Base-by-base conservation (phyloP, 139 green algal species). In the Auxenochlorella pyrenoidosa region DNA sequence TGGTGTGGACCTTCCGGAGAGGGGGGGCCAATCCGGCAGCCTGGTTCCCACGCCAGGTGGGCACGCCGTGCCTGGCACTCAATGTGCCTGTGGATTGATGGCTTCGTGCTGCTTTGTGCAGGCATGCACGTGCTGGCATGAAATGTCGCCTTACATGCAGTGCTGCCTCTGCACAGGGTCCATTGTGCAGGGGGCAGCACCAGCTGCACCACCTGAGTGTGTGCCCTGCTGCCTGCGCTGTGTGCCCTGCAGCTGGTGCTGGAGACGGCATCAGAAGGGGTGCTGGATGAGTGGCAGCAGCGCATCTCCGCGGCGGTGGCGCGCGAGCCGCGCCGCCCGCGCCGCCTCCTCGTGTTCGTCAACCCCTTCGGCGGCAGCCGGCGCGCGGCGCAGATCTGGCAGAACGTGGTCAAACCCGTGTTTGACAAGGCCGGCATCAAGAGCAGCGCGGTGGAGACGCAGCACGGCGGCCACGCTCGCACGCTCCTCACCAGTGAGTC, bases 341-440 rank as follows among this genome's bases (percentile, higher is more conserved):
- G 79, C 36, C 79, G 79, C 41, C 92, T 98, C 82, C 90, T 97
- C 73, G 96, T 98, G 60, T 91, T 97, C 60, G 63, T 98, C 40
- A 98, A 98, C 89, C 96, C 95, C 13, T 94, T 91, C 88, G 91
- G 93, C 26, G 96, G 96, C 65, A 38, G 65, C 5, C 63, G 91
- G 5, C 76, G 84, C 21, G 93, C 93, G 0, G 70, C 58, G 2
- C 5, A 75, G 0, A 85, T 96, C 3, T 98, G 93, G 92, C 51
- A 92, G 34, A 75, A 78, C 0, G 86, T 92, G 21, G 95, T 91
- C 40, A 36, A 58, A 40, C 95, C 95, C 5, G 65, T 97, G 0
- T 94, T 97, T 70, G n/a, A 89, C 32, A 84, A 88, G 65, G 93
- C 93, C 54, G 89, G 91, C 19, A 88, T 97, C 44, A 88, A 92